Evolutionary conservation across 169 alveolate genomes (phyloP).

Genomic region (Plasmodium gonderi): DNA sequence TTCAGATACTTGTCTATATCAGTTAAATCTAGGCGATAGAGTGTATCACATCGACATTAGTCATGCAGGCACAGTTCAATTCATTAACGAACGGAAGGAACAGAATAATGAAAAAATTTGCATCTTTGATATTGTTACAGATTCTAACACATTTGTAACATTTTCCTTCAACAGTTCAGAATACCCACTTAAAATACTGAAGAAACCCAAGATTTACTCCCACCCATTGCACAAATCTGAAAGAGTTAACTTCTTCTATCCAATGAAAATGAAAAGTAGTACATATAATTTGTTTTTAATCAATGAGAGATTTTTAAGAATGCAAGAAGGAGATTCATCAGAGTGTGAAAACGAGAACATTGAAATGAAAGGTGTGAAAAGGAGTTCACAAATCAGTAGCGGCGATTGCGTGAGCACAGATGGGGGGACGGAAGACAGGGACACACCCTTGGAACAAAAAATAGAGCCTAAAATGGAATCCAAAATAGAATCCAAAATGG

Average conservation of each 20-base stretch:
- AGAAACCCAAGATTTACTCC: not conserved
- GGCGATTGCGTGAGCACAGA: no score
- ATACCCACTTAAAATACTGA: not conserved
- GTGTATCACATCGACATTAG: not conserved
- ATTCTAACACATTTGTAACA: not conserved
- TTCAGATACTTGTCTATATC: not conserved
- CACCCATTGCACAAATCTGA: not conserved
- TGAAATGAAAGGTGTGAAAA: not conserved
- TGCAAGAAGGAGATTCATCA: not conserved
- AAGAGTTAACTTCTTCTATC: slow-evolving; percentile 19
- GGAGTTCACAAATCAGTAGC: no score
- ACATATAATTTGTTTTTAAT: slow-evolving; percentile 15
- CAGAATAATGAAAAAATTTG: not conserved
- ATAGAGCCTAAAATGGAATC: no score
- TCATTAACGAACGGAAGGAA: slow-evolving; percentile 33
- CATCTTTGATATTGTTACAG: slow-evolving; percentile 14
- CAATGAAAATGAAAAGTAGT: not conserved
- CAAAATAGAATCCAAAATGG: no score
- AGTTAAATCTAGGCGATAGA: not conserved
- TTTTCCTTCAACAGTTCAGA: slow-evolving; percentile 4
- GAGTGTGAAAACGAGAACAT: not conserved
- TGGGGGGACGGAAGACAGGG: no score
- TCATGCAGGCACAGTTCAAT: not conserved
- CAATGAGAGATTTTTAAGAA: not conserved
- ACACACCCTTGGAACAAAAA: no score